These are phyloP conservation scores for Xanthoparmelia taractica DNA, from an alignment of 495 filamentous ascomycete genomes.

Conservation along the genomic window DNA sequence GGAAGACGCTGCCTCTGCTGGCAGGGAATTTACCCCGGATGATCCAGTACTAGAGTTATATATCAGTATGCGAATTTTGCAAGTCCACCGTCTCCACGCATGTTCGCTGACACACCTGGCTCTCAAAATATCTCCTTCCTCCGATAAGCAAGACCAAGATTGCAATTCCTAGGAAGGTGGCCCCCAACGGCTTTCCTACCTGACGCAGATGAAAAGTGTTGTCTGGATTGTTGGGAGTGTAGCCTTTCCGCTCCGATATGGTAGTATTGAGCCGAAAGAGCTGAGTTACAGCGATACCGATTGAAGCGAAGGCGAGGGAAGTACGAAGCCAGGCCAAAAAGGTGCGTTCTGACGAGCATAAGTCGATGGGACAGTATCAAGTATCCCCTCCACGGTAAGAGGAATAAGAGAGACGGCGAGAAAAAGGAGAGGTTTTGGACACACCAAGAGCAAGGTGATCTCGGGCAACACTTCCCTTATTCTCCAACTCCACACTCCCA, in stretches of 20 bases:
- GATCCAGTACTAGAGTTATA: slow-evolving; percentile 64
- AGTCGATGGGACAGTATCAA: background rate
- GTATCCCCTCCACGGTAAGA: background rate
- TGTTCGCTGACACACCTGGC: slow-evolving; percentile 31
- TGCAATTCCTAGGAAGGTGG: slow-evolving; percentile 82
- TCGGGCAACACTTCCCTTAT: slow-evolving; percentile 90
- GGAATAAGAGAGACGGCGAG: background rate
- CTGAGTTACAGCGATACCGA: slow-evolving; percentile 93
- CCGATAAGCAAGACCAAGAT: slow-evolving; percentile 82
- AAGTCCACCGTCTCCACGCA: background rate
- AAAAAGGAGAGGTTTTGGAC: slow-evolving; percentile 22
- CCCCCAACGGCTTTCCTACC: slow-evolving; percentile 86
- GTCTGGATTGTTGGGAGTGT: slow-evolving; percentile 23
- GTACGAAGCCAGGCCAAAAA: slow-evolving; percentile 97
- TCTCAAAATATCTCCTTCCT: slow-evolving; percentile 60
- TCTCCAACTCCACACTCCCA: slow-evolving; percentile 83
- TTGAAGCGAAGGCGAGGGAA: slow-evolving; percentile 89
- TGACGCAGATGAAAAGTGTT: slow-evolving; percentile 49
- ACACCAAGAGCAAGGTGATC: slow-evolving; percentile 91
- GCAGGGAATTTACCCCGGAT: slow-evolving; percentile 91
- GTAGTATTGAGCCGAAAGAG: slow-evolving; percentile 86
- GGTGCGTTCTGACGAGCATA: slow-evolving; percentile 62
- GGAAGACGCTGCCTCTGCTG: slow-evolving; percentile 73
- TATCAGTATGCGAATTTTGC: slow-evolving; percentile 1
- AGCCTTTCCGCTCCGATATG: slow-evolving; percentile 34